Conservation (phyloP, 1,284 basidiomycete genomes). For the Coriolopsis trogii region DNA sequence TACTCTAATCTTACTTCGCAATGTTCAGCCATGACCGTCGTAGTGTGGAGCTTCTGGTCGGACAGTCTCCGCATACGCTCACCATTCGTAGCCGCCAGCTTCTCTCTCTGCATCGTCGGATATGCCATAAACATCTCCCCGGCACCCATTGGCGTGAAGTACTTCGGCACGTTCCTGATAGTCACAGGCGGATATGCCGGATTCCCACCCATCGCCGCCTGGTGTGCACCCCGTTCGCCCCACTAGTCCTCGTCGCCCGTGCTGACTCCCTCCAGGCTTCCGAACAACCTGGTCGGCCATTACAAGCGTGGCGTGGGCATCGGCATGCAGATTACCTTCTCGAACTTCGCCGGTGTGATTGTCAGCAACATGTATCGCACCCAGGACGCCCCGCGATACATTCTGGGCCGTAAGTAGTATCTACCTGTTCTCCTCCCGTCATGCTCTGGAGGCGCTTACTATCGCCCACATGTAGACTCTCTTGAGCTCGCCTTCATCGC, state of each 20-base stretch:
- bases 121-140: conserved; percentile 67
- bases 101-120: conserved; percentile 56
- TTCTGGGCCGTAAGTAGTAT: conserved; percentile 54
- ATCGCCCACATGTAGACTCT: conserved; percentile 44
- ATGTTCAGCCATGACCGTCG: conserved; percentile 51
- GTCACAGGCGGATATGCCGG: conserved; percentile 62
- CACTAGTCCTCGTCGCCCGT: no score
- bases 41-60: conserved; percentile 57
- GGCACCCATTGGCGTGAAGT: conserved; percentile 54
- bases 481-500: conserved; percentile 69
- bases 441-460: not conserved
- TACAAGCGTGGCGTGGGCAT: conserved; percentile 68
- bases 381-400: conserved; percentile 59
- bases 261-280: conserved; percentile 51
- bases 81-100: conserved; percentile 60
- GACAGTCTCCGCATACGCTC: conserved; percentile 60
- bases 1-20: no score
- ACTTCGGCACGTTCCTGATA: conserved; percentile 68
- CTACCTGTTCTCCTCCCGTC: not conserved
- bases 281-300: conserved; percentile 63
- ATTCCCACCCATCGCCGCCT: conserved; percentile 66
- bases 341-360: conserved; percentile 57
- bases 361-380: conserved; percentile 64
- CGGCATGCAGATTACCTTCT: conserved; percentile 63
- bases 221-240: no score